Evolutionary conservation across 176 grass and related monocot genomes (phyloP).

Genomic region (Aechmea fasciata): DNA sequence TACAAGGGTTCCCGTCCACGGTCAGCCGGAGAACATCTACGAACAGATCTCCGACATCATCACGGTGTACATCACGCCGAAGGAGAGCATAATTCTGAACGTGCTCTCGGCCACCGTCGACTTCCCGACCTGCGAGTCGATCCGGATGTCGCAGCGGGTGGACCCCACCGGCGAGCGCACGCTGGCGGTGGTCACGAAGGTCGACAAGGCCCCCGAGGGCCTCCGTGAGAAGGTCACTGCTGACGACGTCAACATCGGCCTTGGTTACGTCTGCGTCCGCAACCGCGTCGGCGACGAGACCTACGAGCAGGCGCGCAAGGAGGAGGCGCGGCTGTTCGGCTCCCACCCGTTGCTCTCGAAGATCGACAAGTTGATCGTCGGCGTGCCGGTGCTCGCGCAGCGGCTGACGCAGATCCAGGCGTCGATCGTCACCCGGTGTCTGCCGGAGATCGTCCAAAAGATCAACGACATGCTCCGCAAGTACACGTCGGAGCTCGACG

Average conservation of each 20-base stretch:
- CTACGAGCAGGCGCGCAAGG: slow-evolving; percentile 20
- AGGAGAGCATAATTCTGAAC: slow-evolving; percentile 68
- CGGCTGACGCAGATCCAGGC: slow-evolving; percentile 29
- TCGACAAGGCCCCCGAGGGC: slow-evolving; percentile 30
- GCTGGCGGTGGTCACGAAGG: slow-evolving; percentile 55
- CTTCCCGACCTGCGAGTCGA: slow-evolving; percentile 63
- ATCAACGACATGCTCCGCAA: slow-evolving; percentile 48
- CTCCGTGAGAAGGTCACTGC: slow-evolving; percentile 57
- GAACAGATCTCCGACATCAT: slow-evolving; percentile 52
- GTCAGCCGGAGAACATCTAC: slow-evolving; percentile 42
- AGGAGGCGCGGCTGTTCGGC: slow-evolving; percentile 27
- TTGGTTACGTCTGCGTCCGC: slow-evolving; percentile 60
- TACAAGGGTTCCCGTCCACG: slow-evolving; percentile 44
- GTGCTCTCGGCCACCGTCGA: slow-evolving; percentile 52
- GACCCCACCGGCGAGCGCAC: slow-evolving; percentile 50
- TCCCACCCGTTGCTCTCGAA: slow-evolving; percentile 13
- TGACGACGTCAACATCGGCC: slow-evolving; percentile 52
- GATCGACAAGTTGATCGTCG: slow-evolving; percentile 43
- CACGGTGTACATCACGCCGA: slow-evolving; percentile 22
- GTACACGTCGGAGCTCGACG: slow-evolving; percentile 21
- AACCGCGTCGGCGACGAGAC: slow-evolving; percentile 50
- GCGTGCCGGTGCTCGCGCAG: slow-evolving; percentile 32
- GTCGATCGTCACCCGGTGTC: slow-evolving; percentile 22
- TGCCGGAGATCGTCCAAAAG: slow-evolving; percentile 35
- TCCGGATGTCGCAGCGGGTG: slow-evolving; percentile 61